These are phyloP conservation scores for Rhodotorula babjevae DNA, from an alignment of 768 basidiomycete species.

Conservation along the genomic window DNA sequence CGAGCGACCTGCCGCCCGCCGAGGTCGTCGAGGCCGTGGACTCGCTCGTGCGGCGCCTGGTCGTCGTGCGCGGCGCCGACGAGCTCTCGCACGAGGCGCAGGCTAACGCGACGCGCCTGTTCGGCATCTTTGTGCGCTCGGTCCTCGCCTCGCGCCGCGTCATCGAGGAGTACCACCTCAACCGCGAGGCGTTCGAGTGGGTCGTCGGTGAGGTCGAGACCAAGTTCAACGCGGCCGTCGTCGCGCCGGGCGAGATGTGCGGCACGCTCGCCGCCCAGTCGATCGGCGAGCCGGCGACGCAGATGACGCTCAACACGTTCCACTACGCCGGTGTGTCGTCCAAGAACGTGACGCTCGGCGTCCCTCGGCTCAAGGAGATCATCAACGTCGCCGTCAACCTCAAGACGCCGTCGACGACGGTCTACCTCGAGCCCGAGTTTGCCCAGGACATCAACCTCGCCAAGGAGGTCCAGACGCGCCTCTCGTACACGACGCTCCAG, in stretches of 20 bases:
- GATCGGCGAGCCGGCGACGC: slow-evolving; percentile 97
- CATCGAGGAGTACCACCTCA: slow-evolving; percentile 79
- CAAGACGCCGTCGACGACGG: slow-evolving; percentile 93
- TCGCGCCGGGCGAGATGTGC: slow-evolving; percentile 97
- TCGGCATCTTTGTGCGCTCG: slow-evolving; percentile 87
- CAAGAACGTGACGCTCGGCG: slow-evolving; percentile 99
- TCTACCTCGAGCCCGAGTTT: slow-evolving; percentile 73
- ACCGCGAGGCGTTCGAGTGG: slow-evolving; percentile 94
- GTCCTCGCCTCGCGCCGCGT: slow-evolving; percentile 82
- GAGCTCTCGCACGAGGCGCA: slow-evolving; percentile 69
- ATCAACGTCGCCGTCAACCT: slow-evolving; percentile 98
- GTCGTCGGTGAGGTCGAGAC: slow-evolving; percentile 91
- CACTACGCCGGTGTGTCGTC: slow-evolving; percentile 99
- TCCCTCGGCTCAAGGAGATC: slow-evolving; percentile 96
- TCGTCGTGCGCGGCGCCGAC: slow-evolving; percentile 85
- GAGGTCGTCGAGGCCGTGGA: slow-evolving; percentile 77
- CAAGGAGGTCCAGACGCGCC: slow-evolving; percentile 85
- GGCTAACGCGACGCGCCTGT: slow-evolving; percentile 80
- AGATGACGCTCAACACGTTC: slow-evolving; percentile 99
- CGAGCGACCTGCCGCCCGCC: slow-evolving; percentile 80
- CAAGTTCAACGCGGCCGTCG: slow-evolving; percentile 88
- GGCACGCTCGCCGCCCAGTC: slow-evolving; percentile 96
- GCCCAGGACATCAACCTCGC: slow-evolving; percentile 61
- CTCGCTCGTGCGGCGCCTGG: slow-evolving; percentile 67
- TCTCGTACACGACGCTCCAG: slow-evolving; percentile 86